Percentiles rank a stretch among this genome's conserved stretches.
Evolutionary conservation across 371 early-diverging fungal genomes (phyloP).

Genomic region (Synchytrium microbalum): DNA sequence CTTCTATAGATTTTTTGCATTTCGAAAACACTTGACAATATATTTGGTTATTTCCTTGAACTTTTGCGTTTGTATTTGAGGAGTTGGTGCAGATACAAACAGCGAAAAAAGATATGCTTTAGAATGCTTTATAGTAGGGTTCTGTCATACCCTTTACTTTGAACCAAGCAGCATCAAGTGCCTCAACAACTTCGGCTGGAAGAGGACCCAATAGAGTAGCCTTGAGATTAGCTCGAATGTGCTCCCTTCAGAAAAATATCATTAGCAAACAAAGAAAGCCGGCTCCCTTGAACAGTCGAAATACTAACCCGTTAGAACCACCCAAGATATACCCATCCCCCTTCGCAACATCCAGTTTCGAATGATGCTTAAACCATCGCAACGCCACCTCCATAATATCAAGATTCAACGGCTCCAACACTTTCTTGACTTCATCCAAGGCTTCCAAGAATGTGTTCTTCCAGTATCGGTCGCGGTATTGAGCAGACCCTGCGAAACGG

Average conservation of each 20-base stretch:
- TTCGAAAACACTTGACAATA: too few species aligned
- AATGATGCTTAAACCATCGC: constrained; percentile 58
- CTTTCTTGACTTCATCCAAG: constrained; percentile 7
- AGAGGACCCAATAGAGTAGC: constrained; percentile 46
- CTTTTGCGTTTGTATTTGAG: too few species aligned
- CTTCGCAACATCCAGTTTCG: constrained; percentile 33
- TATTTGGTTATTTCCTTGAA: too few species aligned
- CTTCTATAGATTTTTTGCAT: too few species aligned
- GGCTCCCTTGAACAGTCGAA: too few species aligned
- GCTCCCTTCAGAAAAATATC: too few species aligned
- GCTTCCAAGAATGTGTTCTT: constrained; percentile 10
- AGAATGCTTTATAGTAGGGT: too few species aligned
- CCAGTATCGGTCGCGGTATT: constrained; percentile 9
- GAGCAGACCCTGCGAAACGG: constrained; percentile 11
- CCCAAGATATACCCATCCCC: constrained; percentile 41
- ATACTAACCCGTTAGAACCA: too few species aligned
- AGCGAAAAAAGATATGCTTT: too few species aligned
- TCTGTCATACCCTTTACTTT: too few species aligned
- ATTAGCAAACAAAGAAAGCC: too few species aligned
- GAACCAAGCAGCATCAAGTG: constrained; percentile 47
- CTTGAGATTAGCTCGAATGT: constrained; percentile 39
- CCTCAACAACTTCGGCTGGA: constrained; percentile 41
- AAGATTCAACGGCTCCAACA: constrained; percentile 5
- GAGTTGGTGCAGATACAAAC: too few species aligned
- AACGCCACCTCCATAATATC: constrained; percentile 41